Evolutionary conservation across 352 stramenopile species (phyloP).

Genomic region (Peronosclerospora sorghi): DNA sequence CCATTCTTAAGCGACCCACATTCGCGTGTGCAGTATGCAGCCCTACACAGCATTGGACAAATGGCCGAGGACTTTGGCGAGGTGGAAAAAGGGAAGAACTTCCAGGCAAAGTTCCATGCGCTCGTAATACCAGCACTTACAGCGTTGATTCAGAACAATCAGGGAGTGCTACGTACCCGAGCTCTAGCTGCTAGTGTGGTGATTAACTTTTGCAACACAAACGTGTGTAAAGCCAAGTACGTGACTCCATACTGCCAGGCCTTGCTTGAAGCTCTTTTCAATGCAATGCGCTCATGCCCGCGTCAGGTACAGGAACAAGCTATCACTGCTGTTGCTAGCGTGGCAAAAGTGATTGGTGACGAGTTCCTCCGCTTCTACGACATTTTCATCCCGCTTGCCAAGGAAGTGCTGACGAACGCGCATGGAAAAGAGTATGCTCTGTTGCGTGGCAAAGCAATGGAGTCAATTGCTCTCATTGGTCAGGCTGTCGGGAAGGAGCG

Average conservation of each 20-base stretch:
- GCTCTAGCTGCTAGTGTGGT: constrained; percentile 67
- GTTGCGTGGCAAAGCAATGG: constrained; percentile 80
- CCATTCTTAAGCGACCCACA: constrained; percentile 61
- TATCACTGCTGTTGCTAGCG: constrained; percentile 76
- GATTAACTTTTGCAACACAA: constrained; percentile 81
- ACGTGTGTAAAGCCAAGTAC: constrained; percentile 76
- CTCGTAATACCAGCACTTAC: constrained; percentile 58
- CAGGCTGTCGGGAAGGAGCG: constrained; percentile 80
- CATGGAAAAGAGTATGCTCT: constrained; percentile 68
- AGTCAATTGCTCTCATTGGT: constrained; percentile 81
- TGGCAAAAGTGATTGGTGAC: constrained; percentile 73
- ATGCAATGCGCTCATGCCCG: constrained; percentile 59
- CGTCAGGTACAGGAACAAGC: constrained; percentile 81
- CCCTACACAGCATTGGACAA: constrained; percentile 75
- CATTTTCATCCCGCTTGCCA: constrained; percentile 82
- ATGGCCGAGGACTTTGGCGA: constrained; percentile 75
- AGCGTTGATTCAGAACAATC: constrained; percentile 47
- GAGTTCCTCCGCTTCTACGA: constrained; percentile 76
- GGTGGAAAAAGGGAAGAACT: constrained; percentile 82
- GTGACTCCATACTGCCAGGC: constrained; percentile 50
- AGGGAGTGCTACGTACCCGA: constrained; percentile 57
- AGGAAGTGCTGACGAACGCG: constrained; percentile 73
- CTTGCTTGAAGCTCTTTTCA: constrained; percentile 72
- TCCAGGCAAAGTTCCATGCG: constrained; percentile 70
- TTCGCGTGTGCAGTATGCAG: constrained; percentile 72